Evolutionary conservation across 768 basidiomycete species (phyloP), one percentile per base, ranked within the genome.

Genomic region (Exsudoporus frostii): DNA sequence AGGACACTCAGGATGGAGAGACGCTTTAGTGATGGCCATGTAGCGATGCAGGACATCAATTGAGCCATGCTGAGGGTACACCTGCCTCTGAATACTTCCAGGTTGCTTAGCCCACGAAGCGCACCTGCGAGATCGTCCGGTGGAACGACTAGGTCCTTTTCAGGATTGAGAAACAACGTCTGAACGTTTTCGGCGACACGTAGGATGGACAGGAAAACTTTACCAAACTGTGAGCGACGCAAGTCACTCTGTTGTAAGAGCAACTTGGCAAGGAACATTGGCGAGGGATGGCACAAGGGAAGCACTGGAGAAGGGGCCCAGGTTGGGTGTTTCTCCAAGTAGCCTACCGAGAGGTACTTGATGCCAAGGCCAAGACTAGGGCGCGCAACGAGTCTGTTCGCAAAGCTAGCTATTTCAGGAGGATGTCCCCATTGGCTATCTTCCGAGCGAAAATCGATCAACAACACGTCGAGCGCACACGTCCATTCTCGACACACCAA

Each of bases 401-500:
- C 37, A 39, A 59, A 48, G 15, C 19, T 19, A 24, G 7, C 10
- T 33, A 60, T 36, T 20, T 60, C 58, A 11, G 58, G 50, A 13
- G 51, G 53, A 11, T 48, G 4, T 22, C 45, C 42, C 10, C 8
- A 24, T 25, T 47, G 48, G 19, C 1, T 17, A 1, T 42, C 29
- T 7, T n/a, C 5, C 22, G 30, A 48, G 40, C 48, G 46, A 45
- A 59, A 59, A 25, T 59, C 52, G 34, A 24, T n/a, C 49, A 51
- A 24, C 13, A 59, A 42, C 9, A 38, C 1, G 57, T 43, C 10
- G 45, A 59, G 58, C 17, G 57, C 57, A 13, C 57, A 59, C 1
- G 38, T 36, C 58, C 58, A 58, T 25, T 47, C 30, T 24, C 39
- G 51, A 14, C 58, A 59, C 7, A 58, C 56, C 45, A 47, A 43